phyloP scores from a whole-genome alignment of 352 stramenopile genomes.

The Pilasporangium apinafurcum region DNA sequence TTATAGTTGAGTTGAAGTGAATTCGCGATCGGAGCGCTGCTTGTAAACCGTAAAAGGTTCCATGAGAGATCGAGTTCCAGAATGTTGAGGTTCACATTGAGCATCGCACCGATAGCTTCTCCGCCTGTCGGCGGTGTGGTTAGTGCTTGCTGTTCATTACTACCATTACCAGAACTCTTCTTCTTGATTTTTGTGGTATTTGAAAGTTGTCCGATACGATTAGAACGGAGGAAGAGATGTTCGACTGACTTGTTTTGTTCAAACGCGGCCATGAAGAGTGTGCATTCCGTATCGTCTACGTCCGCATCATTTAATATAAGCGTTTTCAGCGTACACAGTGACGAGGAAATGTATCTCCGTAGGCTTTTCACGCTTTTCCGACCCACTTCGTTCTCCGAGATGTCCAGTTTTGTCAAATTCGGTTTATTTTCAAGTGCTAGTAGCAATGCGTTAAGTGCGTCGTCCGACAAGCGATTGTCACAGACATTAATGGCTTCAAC shows the following conservation, averaged over 20 bases:
- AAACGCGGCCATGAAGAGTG: slow-evolving; percentile 60
- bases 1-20: slow-evolving; percentile 61
- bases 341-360: slow-evolving; percentile 54
- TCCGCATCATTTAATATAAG: slow-evolving; percentile 48
- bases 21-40: slow-evolving; percentile 28
- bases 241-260: slow-evolving; percentile 72
- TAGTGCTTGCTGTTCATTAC: background rate
- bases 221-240: slow-evolving; percentile 52
- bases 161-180: slow-evolving; percentile 2
- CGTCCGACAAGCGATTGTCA: slow-evolving; percentile 51
- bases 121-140: slow-evolving; percentile 35
- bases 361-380: slow-evolving; percentile 31
- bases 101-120: slow-evolving; percentile 72
- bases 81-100: slow-evolving; percentile 74
- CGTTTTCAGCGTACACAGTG: slow-evolving; percentile 48
- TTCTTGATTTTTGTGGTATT: slow-evolving; percentile 9
- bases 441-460: slow-evolving; percentile 39
- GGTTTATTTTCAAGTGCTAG: slow-evolving; percentile 63
- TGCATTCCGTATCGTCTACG: slow-evolving; percentile 62
- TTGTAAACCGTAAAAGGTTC: slow-evolving; percentile 63
- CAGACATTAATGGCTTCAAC: slow-evolving; percentile 62
- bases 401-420: slow-evolving; percentile 46
- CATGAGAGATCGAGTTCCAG: slow-evolving; percentile 75
- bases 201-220: slow-evolving; percentile 64
- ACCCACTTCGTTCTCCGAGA: slow-evolving; percentile 58